phyloP scores from a whole-genome alignment of 1,139 yeast species.

The Suhomyces atakaporum region DNA sequence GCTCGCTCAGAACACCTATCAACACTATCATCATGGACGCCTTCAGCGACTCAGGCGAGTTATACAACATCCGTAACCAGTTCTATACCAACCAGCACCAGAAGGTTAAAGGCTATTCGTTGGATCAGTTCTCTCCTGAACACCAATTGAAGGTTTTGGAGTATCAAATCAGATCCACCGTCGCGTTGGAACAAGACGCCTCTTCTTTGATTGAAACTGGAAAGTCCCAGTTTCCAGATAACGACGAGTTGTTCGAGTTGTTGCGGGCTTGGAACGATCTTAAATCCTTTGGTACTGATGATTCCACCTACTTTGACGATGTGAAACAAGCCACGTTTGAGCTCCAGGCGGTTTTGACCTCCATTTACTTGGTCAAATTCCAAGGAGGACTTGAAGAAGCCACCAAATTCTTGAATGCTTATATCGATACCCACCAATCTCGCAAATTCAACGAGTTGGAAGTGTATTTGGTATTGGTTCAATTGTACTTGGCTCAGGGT shows the following conservation, averaged over 20 bases:
- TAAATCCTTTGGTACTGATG: slow-evolving; percentile 41
- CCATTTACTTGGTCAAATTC: slow-evolving; percentile 43
- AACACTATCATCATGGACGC: slow-evolving; percentile 32
- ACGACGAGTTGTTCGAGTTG: slow-evolving; percentile 40
- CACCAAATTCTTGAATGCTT: slow-evolving; percentile 29
- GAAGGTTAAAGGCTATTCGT: slow-evolving; percentile 35
- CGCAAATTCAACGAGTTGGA: slow-evolving; percentile 39
- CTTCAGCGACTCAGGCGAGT: slow-evolving; percentile 45
- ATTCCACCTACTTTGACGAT: slow-evolving; percentile 37
- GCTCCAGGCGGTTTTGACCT: slow-evolving; percentile 43
- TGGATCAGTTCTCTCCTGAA: slow-evolving; percentile 39
- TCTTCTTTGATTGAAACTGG: slow-evolving; percentile 42
- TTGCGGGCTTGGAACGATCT: slow-evolving; percentile 47
- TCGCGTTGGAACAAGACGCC: slow-evolving; percentile 47
- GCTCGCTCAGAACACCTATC: slow-evolving; percentile 10
- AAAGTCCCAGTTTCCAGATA: slow-evolving; percentile 37
- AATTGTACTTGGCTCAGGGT: slow-evolving; percentile 44
- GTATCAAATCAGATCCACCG: slow-evolving; percentile 44
- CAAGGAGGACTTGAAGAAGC: slow-evolving; percentile 45
- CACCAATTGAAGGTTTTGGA: slow-evolving; percentile 43
- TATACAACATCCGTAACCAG: slow-evolving; percentile 47
- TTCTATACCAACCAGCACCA: slow-evolving; percentile 50
- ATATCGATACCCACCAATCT: slow-evolving; percentile 17
- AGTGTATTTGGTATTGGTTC: slow-evolving; percentile 45
- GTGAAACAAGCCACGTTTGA: slow-evolving; percentile 35